phyloP scores from a whole-genome alignment of 306 rosid species.

The Sicyos baderoa region DNA sequence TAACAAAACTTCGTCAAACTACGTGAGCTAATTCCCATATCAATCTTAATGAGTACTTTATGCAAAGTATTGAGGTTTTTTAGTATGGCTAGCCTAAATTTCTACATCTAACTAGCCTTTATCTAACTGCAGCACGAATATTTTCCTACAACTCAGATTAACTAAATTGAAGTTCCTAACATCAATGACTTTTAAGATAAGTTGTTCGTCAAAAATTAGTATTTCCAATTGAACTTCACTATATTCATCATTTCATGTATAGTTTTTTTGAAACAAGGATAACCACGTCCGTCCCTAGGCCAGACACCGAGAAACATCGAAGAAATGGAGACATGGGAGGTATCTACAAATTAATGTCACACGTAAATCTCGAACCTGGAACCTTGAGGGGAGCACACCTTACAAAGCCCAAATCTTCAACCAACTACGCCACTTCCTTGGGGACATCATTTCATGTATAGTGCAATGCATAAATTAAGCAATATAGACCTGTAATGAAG shows the following conservation, averaged over 20 bases:
- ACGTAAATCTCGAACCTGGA: too few relatives aligned
- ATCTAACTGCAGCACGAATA: not conserved
- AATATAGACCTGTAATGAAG: constrained; percentile 50
- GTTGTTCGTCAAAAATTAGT: not conserved
- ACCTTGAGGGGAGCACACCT: too few relatives aligned
- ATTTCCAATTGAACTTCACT: constrained; percentile 11
- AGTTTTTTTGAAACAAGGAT: too few relatives aligned
- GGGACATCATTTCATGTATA: not conserved
- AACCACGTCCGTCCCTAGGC: too few relatives aligned
- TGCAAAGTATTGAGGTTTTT: not conserved
- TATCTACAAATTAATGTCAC: too few relatives aligned
- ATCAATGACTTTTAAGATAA: not conserved
- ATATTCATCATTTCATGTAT: not conserved
- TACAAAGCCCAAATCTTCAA: too few relatives aligned
- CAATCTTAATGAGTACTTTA: not conserved
- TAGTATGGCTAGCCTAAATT: not conserved
- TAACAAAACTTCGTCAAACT: constrained; percentile 23
- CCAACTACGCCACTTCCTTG: too few relatives aligned
- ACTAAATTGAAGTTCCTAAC: constrained; percentile 1
- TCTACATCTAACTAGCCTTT: not conserved
- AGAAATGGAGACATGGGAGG: too few relatives aligned
- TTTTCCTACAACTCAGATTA: constrained; percentile 5
- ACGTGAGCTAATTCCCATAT: constrained; percentile 6
- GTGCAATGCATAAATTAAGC: not conserved
- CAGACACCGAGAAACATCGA: too few relatives aligned